These are phyloP conservation scores for Trapa incisa DNA, from an alignment of 345 rosid genomes.

Conservation along the genomic window DNA sequence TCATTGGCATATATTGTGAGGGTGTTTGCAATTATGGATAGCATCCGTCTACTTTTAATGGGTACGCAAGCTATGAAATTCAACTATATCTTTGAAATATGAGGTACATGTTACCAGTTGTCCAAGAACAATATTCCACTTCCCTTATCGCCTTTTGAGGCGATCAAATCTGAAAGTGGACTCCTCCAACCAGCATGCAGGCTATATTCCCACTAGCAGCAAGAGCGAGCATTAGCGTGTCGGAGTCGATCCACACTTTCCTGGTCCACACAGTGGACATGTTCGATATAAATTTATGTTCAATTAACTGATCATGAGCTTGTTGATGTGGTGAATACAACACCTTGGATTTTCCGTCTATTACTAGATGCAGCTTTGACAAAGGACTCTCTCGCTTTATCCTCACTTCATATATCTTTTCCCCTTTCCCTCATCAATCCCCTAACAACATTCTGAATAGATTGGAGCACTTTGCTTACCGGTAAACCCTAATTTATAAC, in stretches of 20 bases:
- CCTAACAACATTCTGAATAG: constrained; percentile 1
- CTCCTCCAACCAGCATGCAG: neutral
- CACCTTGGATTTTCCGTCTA: neutral
- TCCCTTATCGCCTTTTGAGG: neutral
- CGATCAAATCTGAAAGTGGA: neutral
- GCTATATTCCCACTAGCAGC: neutral
- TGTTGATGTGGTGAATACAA: neutral
- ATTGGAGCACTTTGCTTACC: constrained; percentile 1
- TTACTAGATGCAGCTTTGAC: neutral
- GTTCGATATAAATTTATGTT: neutral
- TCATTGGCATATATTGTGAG: no score
- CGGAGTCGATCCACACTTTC: neutral
- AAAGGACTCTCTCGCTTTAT: neutral
- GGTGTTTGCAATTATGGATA: no score
- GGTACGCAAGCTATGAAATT: neutral
- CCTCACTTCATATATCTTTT: neutral
- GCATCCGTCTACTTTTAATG: neutral
- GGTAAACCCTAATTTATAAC: neutral
- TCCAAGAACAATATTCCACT: no score
- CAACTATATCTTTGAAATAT: neutral
- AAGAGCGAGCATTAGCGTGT: no score
- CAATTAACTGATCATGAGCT: no score
- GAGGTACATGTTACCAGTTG: neutral
- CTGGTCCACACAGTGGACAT: neutral
- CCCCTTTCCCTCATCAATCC: neutral